Percentiles rank a stretch among this genome's conserved stretches.
phyloP scores from a whole-genome alignment of 192 early-diverging fungal genomes.

The Gonapodya prolifera region DNA sequence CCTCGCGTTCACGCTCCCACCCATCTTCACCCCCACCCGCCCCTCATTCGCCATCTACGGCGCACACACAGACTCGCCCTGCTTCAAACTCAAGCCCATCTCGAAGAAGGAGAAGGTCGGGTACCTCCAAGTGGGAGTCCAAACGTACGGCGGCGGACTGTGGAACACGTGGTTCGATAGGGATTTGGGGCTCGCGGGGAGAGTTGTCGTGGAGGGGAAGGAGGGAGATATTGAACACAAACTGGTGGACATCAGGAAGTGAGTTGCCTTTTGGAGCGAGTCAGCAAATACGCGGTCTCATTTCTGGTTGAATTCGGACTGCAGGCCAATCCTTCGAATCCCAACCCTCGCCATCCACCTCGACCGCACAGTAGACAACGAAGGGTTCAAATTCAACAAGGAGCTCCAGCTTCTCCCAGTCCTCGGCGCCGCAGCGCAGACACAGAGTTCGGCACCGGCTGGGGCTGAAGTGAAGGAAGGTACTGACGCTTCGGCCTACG shows the following conservation, averaged over 20 bases:
- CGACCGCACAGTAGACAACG: conserved; percentile 59
- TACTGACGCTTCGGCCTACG: not conserved
- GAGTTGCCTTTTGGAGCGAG: not conserved
- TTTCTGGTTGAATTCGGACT: not conserved
- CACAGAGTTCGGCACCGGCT: too few relatives aligned
- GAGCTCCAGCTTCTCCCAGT: conserved; percentile 87
- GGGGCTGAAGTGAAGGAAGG: conserved; percentile 8
- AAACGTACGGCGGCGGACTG: conserved; percentile 88
- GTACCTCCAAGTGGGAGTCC: conserved; percentile 82
- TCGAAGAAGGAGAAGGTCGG: conserved; percentile 79
- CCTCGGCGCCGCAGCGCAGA: conserved; percentile 55
- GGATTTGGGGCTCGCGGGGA: conserved; percentile 87
- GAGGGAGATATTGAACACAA: conserved; percentile 58
- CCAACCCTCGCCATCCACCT: conserved; percentile 96
- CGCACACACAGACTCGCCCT: conserved; percentile 96
- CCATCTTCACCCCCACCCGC: not conserved
- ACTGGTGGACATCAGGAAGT: conserved; percentile 55
- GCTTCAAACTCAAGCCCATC: conserved; percentile 91
- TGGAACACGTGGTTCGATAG: conserved; percentile 99
- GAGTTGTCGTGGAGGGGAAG: conserved; percentile 65
- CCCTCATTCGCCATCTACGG: conserved; percentile 76
- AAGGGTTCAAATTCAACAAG: conserved; percentile 88
- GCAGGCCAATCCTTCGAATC: conserved; percentile 80
- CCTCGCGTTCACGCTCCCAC: not conserved
- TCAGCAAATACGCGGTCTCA: not conserved